Evolutionary conservation across 2,329 filamentous ascomycete genomes (phyloP), one percentile per base, ranked within the genome.

Genomic region (Camptophora hylomeconis): DNA sequence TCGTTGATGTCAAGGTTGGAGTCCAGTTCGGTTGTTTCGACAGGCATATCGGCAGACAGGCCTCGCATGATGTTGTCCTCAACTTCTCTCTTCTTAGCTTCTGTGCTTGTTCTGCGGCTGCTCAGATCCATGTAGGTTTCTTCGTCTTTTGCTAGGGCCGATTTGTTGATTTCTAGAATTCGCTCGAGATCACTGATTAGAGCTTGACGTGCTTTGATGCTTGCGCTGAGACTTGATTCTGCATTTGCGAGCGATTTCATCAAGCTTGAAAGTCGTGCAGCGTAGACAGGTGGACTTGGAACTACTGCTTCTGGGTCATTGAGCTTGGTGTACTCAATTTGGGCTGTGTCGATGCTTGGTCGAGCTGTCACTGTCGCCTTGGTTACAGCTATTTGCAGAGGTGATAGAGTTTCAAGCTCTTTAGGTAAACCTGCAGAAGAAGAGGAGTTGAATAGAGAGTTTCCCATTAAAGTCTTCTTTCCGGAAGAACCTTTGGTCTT

Each of bases 21-120:
- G 22, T 50, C 42, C 38, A 45, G 40, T n/a, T 44, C 37, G 6
- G 25, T 33, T 7, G 47, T 41, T 20, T 45, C 42, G 17, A 52
- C 53, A 21, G 47, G 48, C n/a, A 56, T 37, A 42, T 62, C 48
- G 26, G 61, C 53, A 6, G 61, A 58, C 13, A 93, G 67, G 6
- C 81, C 82, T 28, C 79, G 73, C 69, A 98, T 83, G 42, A 98
- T 95, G 26, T 73, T 77, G 41, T 87, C 73, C 53, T 98, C 89
- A 5, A 98, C 84, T 26, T 89, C 79, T 29, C 76, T 74, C 54
- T 92, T 92, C 57, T 82, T 86, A 11, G 65, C 60, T 44, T 94
- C 86, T 10, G 84, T 81, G 32, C 75, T 72, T 2, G 61, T 56
- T 43, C 79, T 82, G 32, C 77, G 74, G n/a, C 61, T 63, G 3